Base-by-base conservation (phyloP, 495 filamentous ascomycete species). In the Apodospora peruviana region DNA sequence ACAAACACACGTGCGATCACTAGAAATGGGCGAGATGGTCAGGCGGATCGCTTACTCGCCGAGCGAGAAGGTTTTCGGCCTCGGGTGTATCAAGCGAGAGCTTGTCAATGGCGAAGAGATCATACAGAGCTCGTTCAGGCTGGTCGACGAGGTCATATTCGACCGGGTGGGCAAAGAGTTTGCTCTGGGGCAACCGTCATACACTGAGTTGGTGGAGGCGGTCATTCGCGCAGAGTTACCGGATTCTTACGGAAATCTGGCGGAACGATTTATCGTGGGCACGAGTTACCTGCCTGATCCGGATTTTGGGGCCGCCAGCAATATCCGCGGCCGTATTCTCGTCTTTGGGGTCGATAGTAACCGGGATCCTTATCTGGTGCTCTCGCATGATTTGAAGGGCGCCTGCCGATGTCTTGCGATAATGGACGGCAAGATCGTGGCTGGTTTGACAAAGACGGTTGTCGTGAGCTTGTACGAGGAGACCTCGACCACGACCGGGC, bases 201-300 rank as follows among this genome's bases (percentile, higher is more conserved):
- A 75, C 20, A 74, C 84, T 3, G 93, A 99, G 64, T 68, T 96
- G 21, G 79, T 96, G 12, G 93, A 97, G 61, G 80, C 85, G 49
- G 84, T 93, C 3, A 83, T 91, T 44, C 81, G 88, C 29, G 86
- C 87, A 9, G 81, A 90, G 48, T 76, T 95, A n/a, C 64, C 68
- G 0, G 77, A 83, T 55, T 67, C 72, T 0, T 75, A 80, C 42
- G 84, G 84, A 12, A 74, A 75, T 27, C 76, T 72, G 4, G 79
- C 77, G 2, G 93, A 98, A 60, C 73, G 89, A 14, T 96, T 96
- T 56, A 64, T 99, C 19, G 83, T 96, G 2, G 93, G 93, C 8
- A 96, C 94, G 12, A 82, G 85, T 25, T 90, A 81, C 53, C 52
- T 91, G 39, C 77, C 83, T 34, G 83, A 91, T 27, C 74, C 74